Conservation (phyloP, 2,329 filamentous ascomycete species). For the Neonectria magnoliae region DNA sequence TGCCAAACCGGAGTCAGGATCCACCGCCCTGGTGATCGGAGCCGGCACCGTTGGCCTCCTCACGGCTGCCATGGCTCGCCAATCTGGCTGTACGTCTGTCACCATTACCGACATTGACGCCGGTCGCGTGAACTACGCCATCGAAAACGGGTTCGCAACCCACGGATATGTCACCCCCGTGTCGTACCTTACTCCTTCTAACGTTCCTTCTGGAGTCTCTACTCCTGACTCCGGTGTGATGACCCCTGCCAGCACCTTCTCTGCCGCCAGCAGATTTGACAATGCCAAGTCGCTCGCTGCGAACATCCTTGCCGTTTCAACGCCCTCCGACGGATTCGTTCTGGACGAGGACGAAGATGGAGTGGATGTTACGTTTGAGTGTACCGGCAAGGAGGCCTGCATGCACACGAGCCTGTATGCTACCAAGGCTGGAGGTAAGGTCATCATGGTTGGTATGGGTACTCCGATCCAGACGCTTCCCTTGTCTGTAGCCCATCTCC, state of each 20-base stretch:
- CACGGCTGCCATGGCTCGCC: slow-evolving; percentile 69
- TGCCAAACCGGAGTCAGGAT: slow-evolving; percentile 61
- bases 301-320: slow-evolving; percentile 59
- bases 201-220: slow-evolving; percentile 59
- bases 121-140: slow-evolving; percentile 68
- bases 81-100: slow-evolving; percentile 67
- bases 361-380: slow-evolving; percentile 78
- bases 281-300: slow-evolving; percentile 59
- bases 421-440: slow-evolving; percentile 74
- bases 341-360: slow-evolving; percentile 71
- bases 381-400: slow-evolving; percentile 79
- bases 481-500: slow-evolving; percentile 75
- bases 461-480: slow-evolving; percentile 79
- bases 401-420: slow-evolving; percentile 81
- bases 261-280: slow-evolving; percentile 60
- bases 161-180: slow-evolving; percentile 65
- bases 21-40: slow-evolving; percentile 70
- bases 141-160: slow-evolving; percentile 68
- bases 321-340: slow-evolving; percentile 38
- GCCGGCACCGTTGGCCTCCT: slow-evolving; percentile 72
- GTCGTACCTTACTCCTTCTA: slow-evolving; percentile 54
- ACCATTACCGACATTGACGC: slow-evolving; percentile 70
- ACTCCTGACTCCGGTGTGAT: slow-evolving; percentile 53
- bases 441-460: slow-evolving; percentile 84
- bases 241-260: slow-evolving; percentile 58